Percentiles rank a stretch among this genome's conserved stretches.
phyloP scores from a whole-genome alignment of 495 filamentous ascomycete species.

The Penicillium cataractarum region DNA sequence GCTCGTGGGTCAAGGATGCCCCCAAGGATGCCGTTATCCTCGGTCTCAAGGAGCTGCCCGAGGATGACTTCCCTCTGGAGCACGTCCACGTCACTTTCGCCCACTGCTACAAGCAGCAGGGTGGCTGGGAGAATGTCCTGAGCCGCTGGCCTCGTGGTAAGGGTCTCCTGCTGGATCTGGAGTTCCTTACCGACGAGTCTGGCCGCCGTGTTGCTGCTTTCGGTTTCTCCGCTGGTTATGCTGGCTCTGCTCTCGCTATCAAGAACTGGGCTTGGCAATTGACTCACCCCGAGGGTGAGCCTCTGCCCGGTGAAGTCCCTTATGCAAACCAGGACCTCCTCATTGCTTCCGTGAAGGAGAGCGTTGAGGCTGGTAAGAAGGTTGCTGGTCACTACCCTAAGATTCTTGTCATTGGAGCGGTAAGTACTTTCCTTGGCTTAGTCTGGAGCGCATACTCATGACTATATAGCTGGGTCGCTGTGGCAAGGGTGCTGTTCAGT shows the following conservation, averaged over 20 bases:
- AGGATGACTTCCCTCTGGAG: conserved; percentile 84
- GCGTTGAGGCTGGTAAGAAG: conserved; percentile 62
- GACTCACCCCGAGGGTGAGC: conserved; percentile 62
- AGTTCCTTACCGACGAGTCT: conserved; percentile 80
- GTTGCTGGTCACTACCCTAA: conserved; percentile 53
- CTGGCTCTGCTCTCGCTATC: conserved; percentile 78
- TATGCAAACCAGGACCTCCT: conserved; percentile 79
- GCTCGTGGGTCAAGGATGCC: conserved; percentile 73
- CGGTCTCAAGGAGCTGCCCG: conserved; percentile 92
- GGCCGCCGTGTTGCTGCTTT: conserved; percentile 80
- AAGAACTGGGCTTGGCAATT: conserved; percentile 91
- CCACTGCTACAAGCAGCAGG: conserved; percentile 85
- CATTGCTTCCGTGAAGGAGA: conserved; percentile 71
- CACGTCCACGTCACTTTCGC: conserved; percentile 88
- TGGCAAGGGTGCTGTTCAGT: conserved; percentile 80
- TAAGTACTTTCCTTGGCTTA: conserved; percentile 26
- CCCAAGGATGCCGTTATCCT: conserved; percentile 83
- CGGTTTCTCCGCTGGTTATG: conserved; percentile 81
- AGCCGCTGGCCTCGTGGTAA: conserved; percentile 80
- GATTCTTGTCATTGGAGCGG: conserved; percentile 63
- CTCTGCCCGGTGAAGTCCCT: conserved; percentile 67
- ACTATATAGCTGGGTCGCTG: conserved; percentile 69
- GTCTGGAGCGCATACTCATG: conserved; percentile 11
- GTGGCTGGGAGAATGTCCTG: conserved; percentile 81
- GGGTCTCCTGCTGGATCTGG: conserved; percentile 84